Evolutionary conservation across 257 asterid genomes (phyloP), one percentile per base, ranked within the genome.

Genomic region (Capsicum pubescens): DNA sequence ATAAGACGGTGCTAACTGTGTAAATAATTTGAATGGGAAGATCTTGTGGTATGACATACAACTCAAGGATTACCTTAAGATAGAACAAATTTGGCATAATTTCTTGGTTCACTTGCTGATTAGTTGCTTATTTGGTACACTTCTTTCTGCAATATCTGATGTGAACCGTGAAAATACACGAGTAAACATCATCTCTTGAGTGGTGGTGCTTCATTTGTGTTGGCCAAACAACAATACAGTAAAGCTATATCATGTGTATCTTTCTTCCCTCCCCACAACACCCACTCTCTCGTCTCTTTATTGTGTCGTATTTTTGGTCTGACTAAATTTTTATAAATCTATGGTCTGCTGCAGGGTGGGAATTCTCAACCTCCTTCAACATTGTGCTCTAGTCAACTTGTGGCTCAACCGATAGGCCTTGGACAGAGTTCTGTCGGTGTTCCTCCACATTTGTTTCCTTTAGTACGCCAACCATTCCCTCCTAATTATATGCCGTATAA

Each of bases 381-480:
- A 68, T 81, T 89, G 26, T 77, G 83, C 83, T 87, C 92, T 58
- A 80, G 87, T 82, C 88, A 86, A 79, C 83, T 88, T 16, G 63
- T 85, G 56, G 63, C 86, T 87, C 92, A 90, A 79, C 80, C 90
- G 39, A 81, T 79, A 3, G 93, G 89, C 84, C 36, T 81, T 32
- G 86, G 87, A 39, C 92, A 86, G 88, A 85, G 86, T 79, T 86
- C 93, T 55, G 66, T 89, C 61, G 81, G 94, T 77, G 83, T 85
- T 61, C 84, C 93, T 21, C 90, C 92, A 9, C 93, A 88, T 63
- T 64, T 90, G 84, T 79, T 87, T 80, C 92, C 93, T 86, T 88
- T 70, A 35, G 81, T 88, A 79, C 86, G 91, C 77, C 93, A 87
- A 80, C 91, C 97, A n/a, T 92, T 87, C 85, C 90, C 92, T 55